Evolutionary conservation across 1,284 basidiomycete species (phyloP).

Genomic region (Ustilago bromivora): DNA sequence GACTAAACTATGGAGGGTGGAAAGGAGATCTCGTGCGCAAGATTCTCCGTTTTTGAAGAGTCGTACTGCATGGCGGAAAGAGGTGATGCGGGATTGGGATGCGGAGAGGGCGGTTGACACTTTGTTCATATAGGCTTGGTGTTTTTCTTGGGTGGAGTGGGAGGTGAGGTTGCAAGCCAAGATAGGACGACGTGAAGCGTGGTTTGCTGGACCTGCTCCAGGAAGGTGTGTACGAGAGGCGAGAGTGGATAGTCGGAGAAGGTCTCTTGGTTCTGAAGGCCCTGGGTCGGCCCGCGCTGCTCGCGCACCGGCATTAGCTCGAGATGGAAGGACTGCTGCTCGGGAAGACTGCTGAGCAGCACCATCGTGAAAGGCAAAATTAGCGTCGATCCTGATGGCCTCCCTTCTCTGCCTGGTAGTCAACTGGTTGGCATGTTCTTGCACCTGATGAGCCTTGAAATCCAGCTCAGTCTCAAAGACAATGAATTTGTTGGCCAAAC

Average conservation of each 20-base stretch:
- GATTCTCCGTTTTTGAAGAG: slow-evolving; percentile 84
- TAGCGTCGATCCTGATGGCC: slow-evolving; percentile 81
- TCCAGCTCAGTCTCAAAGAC: slow-evolving; percentile 89
- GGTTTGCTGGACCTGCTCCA: slow-evolving; percentile 56
- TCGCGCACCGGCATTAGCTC: slow-evolving; percentile 7
- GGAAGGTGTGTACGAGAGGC: slow-evolving; percentile 71
- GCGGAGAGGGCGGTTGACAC: slow-evolving; percentile 76
- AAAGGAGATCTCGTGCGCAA: slow-evolving; percentile 84
- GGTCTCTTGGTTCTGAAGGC: slow-evolving; percentile 27
- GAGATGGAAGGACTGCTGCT: background rate
- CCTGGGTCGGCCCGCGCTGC: background rate
- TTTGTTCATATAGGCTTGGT: slow-evolving; percentile 78
- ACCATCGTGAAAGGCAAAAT: slow-evolving; percentile 81
- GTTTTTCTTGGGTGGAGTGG: slow-evolving; percentile 70
- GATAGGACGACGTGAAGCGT: slow-evolving; percentile 45
- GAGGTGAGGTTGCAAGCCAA: slow-evolving; percentile 51
- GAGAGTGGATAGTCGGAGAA: slow-evolving; percentile 40
- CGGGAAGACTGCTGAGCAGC: slow-evolving; percentile 49
- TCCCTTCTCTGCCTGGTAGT: slow-evolving; percentile 81
- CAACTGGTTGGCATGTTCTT: slow-evolving; percentile 85
- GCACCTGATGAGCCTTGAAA: slow-evolving; percentile 90
- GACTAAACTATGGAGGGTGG: slow-evolving; percentile 86
- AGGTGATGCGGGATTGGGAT: slow-evolving; percentile 79
- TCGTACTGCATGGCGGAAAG: slow-evolving; percentile 83
- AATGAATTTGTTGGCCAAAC: slow-evolving; percentile 90